phyloP scores from a whole-genome alignment of 768 basidiomycete genomes.

The Panellus pusillus region DNA sequence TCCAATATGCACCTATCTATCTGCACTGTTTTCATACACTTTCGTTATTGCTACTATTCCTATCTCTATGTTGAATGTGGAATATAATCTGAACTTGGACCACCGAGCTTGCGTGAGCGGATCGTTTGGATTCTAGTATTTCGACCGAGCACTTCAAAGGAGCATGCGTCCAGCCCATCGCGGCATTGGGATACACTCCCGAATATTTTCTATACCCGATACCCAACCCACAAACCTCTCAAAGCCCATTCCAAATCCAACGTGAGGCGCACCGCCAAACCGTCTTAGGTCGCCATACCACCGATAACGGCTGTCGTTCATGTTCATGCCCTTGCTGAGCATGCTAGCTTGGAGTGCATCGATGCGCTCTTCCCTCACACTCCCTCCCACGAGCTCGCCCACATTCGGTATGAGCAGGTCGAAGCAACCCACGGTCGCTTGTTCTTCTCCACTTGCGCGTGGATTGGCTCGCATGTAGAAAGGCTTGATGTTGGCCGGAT shows the following conservation, averaged over 20 bases:
- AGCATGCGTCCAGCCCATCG: conserved; percentile 83
- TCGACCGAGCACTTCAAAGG: conserved; percentile 37
- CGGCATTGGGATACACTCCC: conserved; percentile 91
- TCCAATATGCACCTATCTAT: conserved; percentile 1
- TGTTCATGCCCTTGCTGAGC: conserved; percentile 32
- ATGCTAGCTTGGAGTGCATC: conserved; percentile 54
- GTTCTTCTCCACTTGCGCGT: conserved; percentile 27
- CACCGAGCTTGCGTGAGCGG: too few species aligned
- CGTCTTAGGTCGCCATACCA: conserved; percentile 86
- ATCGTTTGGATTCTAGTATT: neutral
- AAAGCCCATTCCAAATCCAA: conserved; percentile 95
- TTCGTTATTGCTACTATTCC: neutral
- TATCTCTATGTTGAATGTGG: neutral
- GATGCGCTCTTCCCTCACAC: conserved; percentile 77
- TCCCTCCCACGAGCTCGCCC: conserved; percentile 92
- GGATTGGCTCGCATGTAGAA: conserved; percentile 91
- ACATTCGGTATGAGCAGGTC: conserved; percentile 87
- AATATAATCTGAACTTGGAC: neutral
- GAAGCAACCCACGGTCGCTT: conserved; percentile 84
- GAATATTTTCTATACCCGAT: conserved; percentile 84
- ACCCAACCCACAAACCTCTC: conserved; percentile 89
- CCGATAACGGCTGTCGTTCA: conserved; percentile 41
- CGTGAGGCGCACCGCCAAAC: conserved; percentile 89
- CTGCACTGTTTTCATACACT: neutral
- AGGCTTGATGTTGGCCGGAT: conserved; percentile 81